These are phyloP conservation scores for Geotrichum australiense DNA, from an alignment of 1,139 yeast species.

Conservation along the genomic window DNA sequence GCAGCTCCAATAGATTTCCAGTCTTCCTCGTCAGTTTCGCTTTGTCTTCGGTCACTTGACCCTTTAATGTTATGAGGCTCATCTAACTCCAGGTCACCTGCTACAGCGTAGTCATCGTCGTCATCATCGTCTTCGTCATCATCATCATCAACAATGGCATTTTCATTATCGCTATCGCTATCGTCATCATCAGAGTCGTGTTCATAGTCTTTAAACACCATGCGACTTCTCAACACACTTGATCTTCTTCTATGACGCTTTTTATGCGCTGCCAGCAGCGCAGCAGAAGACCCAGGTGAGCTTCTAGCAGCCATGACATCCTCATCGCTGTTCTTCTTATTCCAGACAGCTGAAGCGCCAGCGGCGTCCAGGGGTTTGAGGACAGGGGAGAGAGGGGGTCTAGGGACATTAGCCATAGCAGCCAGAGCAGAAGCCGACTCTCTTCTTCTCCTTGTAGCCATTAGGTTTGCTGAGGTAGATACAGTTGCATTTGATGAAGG, in stretches of 20 bases:
- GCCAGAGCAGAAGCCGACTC: constrained; percentile 14
- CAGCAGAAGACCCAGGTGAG: constrained; percentile 13
- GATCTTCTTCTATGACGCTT: constrained; percentile 16
- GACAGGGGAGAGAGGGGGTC: constrained; percentile 17
- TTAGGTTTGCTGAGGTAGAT: neutral
- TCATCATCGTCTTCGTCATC: constrained; percentile 13
- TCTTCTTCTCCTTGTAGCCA: constrained; percentile 9
- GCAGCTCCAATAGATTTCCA: constrained; percentile 87
- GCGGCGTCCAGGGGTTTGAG: constrained; percentile 16
- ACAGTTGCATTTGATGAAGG: neutral
- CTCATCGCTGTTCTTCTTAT: constrained; percentile 7
- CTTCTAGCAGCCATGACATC: constrained; percentile 10
- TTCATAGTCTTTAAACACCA: constrained; percentile 16
- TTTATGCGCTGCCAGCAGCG: constrained; percentile 11
- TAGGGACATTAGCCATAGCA: constrained; percentile 2
- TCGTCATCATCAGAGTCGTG: constrained; percentile 15
- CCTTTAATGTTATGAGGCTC: constrained; percentile 9
- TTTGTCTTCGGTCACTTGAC: constrained; percentile 22
- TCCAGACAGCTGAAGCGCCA: constrained; percentile 15
- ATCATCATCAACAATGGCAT: constrained; percentile 13
- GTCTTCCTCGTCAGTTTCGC: constrained; percentile 88
- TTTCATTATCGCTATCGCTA: constrained; percentile 13
- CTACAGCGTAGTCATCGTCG: constrained; percentile 16
- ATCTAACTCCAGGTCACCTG: constrained; percentile 18
- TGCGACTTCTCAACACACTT: constrained; percentile 17